Conservation (phyloP, 2,329 filamentous ascomycete species). For the Aspergillus quadrilineatus region DNA sequence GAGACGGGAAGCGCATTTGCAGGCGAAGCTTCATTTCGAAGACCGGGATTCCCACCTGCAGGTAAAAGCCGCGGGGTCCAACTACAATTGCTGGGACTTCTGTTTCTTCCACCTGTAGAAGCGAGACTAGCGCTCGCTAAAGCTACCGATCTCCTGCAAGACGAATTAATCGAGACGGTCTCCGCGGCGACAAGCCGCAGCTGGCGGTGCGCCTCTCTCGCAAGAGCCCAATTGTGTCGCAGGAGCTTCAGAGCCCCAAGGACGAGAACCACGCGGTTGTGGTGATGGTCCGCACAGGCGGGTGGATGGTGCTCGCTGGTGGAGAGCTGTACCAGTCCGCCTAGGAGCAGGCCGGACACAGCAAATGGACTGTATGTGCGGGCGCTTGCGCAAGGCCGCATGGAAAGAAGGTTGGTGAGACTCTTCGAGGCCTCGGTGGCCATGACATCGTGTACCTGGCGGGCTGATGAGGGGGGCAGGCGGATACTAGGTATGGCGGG, state of each 20-base stretch:
- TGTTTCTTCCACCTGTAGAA: too few relatives aligned
- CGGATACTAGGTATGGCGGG: background rate
- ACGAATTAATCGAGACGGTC: background rate
- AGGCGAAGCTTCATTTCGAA: too few relatives aligned
- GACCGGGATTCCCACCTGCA: too few relatives aligned
- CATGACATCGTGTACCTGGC: slow-evolving; percentile 36
- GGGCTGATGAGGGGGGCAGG: slow-evolving; percentile 15
- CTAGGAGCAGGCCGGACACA: slow-evolving; percentile 30
- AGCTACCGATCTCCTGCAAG: too few relatives aligned
- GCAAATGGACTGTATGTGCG: slow-evolving; percentile 31
- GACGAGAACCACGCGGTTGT: slow-evolving; percentile 37
- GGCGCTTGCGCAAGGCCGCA: slow-evolving; percentile 32
- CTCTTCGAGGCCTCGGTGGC: slow-evolving; percentile 36
- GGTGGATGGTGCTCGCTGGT: slow-evolving; percentile 34
- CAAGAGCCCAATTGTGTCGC: slow-evolving; percentile 32
- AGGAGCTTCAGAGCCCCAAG: slow-evolving; percentile 36
- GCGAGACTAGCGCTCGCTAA: too few relatives aligned
- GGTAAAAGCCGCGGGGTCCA: too few relatives aligned
- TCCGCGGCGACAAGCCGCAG: slow-evolving; percentile 28
- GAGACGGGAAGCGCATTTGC: too few relatives aligned
- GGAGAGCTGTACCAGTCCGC: slow-evolving; percentile 37
- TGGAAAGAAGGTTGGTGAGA: slow-evolving; percentile 34
- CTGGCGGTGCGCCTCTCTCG: slow-evolving; percentile 28
- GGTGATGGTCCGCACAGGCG: slow-evolving; percentile 41
- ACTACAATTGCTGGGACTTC: too few relatives aligned